Evolutionary conservation across 1,284 basidiomycete species (phyloP).

Genomic region (Afroboletus lepidellus): DNA sequence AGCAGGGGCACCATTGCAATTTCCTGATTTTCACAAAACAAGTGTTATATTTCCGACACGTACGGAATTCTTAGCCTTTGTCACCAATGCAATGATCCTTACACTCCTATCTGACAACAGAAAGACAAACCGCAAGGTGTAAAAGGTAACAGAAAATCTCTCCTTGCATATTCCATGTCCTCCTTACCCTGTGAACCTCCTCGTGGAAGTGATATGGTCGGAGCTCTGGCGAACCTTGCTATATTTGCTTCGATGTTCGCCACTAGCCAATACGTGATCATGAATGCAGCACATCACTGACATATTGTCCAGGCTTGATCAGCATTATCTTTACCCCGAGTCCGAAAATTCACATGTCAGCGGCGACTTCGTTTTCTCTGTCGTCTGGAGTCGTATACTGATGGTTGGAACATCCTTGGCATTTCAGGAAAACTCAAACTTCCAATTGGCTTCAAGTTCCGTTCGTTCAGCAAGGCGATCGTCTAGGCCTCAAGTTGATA

Average conservation of each 20-base stretch:
- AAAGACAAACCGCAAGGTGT: background rate
- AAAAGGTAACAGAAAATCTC: background rate
- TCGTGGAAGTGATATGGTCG: too few relatives aligned
- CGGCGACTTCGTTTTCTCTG: background rate
- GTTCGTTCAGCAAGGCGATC: too few relatives aligned
- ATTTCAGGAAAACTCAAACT: conserved; percentile 2
- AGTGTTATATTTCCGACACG: background rate
- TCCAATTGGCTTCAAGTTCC: too few relatives aligned
- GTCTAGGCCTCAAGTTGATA: too few relatives aligned
- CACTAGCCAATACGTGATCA: background rate
- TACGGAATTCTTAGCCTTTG: background rate
- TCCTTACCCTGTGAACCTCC: background rate
- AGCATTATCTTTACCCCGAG: background rate
- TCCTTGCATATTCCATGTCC: background rate
- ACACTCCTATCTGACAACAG: background rate
- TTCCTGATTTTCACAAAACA: background rate
- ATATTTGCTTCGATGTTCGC: background rate
- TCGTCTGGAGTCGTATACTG: too few relatives aligned
- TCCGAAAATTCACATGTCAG: background rate
- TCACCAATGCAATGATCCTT: background rate
- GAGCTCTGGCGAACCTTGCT: background rate
- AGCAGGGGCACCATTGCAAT: background rate
- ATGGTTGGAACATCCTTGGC: background rate
- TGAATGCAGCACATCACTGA: background rate
- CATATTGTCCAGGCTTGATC: background rate